Evolutionary conservation across 768 basidiomycete species (phyloP).

Genomic region (Tephrocybe sp.): DNA sequence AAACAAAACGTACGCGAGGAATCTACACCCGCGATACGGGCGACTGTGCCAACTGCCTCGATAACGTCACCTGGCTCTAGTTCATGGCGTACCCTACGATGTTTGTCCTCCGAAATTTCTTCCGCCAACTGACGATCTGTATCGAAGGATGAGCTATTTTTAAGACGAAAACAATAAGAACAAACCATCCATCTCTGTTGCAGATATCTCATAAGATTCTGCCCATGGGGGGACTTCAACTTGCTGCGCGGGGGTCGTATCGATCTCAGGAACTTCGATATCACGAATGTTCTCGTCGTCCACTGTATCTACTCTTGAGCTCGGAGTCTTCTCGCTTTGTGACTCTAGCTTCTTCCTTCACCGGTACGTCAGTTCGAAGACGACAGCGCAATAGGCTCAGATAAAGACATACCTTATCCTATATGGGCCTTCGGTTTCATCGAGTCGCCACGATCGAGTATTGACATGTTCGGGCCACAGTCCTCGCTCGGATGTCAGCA

Average conservation of each 20-base stretch:
- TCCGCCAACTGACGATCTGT: constrained; percentile 62
- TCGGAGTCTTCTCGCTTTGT: constrained; percentile 46
- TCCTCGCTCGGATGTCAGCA: constrained; percentile 73
- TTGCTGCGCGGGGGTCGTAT: constrained; percentile 47
- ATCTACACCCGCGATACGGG: constrained; percentile 86
- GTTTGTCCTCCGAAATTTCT: constrained; percentile 84
- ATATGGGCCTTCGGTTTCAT: constrained; percentile 90
- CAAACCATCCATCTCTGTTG: constrained; percentile 60
- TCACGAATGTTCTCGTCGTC: constrained; percentile 44
- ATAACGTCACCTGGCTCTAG: constrained; percentile 89
- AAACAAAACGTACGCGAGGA: constrained; percentile 69
- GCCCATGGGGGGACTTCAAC: constrained; percentile 73
- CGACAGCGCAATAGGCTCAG: background rate
- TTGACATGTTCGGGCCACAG: constrained; percentile 65
- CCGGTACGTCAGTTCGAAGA: background rate
- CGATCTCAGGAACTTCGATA: constrained; percentile 49
- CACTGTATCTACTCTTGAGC: constrained; percentile 43
- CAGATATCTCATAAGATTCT: constrained; percentile 65
- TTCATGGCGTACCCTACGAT: constrained; percentile 81
- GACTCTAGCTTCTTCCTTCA: constrained; percentile 79
- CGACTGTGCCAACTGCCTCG: constrained; percentile 82
- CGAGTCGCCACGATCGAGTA: constrained; percentile 66
- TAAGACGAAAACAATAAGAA: background rate
- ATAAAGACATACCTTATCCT: constrained; percentile 70
- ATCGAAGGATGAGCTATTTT: background rate